Percentiles rank a stretch among this genome's conserved stretches.
Evolutionary conservation across 2,329 filamentous ascomycete species (phyloP).

Genomic region (Fusarium sp.): DNA sequence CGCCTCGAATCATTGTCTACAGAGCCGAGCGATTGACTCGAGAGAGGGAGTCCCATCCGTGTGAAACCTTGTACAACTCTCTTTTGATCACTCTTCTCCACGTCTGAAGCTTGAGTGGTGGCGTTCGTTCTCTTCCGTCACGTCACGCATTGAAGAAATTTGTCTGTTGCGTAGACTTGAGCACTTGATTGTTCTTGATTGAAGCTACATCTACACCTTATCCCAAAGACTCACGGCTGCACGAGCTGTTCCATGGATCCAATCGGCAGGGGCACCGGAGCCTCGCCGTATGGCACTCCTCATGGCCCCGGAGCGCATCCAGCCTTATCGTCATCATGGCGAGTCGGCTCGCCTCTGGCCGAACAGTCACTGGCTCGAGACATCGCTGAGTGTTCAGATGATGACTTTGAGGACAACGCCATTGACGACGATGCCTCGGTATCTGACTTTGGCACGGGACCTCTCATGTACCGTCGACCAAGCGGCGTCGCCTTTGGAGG

Average conservation of each 20-base stretch:
- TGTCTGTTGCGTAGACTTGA: constrained; percentile 17
- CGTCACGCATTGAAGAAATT: constrained; percentile 20
- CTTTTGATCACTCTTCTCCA: constrained; percentile 16
- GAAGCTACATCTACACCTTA: constrained; percentile 14
- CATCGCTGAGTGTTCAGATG: constrained; percentile 72
- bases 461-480: constrained; percentile 77
- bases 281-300: constrained; percentile 39
- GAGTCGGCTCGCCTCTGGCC: constrained; percentile 72
- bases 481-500: constrained; percentile 81
- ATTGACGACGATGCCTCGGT: constrained; percentile 48
- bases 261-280: constrained; percentile 34
- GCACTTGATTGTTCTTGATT: constrained; percentile 10
- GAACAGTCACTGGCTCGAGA: constrained; percentile 75
- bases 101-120: constrained; percentile 16
- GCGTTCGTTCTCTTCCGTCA: constrained; percentile 17
- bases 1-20: constrained; percentile 3
- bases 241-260: constrained; percentile 21
- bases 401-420: constrained; percentile 57
- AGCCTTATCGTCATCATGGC: constrained; percentile 61
- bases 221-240: constrained; percentile 9
- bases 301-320: constrained; percentile 36
- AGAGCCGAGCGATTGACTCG: constrained; percentile 3
- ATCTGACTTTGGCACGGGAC: constrained; percentile 55
- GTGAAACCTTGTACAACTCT: constrained; percentile 28
- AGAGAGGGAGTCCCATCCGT: constrained; percentile 9